Conservation (phyloP, 2,329 filamentous ascomycete genomes). For the Tolypocladium nubicola region DNA sequence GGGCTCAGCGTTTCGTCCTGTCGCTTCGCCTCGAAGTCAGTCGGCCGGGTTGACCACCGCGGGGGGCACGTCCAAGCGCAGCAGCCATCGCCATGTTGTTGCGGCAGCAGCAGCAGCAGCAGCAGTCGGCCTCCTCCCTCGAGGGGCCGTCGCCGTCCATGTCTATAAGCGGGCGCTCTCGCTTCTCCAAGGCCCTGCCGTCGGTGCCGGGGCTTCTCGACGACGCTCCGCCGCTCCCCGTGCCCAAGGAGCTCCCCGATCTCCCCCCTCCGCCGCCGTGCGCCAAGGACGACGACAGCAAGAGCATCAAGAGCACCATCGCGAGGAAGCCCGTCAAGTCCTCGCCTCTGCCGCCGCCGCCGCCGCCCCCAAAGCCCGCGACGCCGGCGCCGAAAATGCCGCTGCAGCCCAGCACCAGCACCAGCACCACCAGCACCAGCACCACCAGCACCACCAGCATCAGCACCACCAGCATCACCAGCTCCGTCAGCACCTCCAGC, state of each 20-base stretch:
- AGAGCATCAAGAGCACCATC: slow-evolving; percentile 4
- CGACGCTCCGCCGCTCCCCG: slow-evolving; percentile 8
- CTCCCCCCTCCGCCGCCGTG: slow-evolving; percentile 12
- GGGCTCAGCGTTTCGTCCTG: not conserved
- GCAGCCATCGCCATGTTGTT: not conserved
- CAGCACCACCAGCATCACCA: not conserved
- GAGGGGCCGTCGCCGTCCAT: slow-evolving; percentile 6
- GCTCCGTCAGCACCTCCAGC: not conserved
- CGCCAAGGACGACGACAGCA: slow-evolving; percentile 9
- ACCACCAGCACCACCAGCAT: not conserved
- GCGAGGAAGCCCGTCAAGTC: slow-evolving; percentile 10
- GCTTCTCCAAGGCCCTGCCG: slow-evolving; percentile 48
- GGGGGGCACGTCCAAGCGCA: not conserved
- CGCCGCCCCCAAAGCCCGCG: not conserved
- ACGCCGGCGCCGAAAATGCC: not conserved
- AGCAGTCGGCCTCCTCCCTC: slow-evolving; percentile 1
- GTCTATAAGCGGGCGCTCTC: slow-evolving; percentile 32
- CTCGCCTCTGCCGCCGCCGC: not conserved
- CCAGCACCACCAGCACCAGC: not conserved
- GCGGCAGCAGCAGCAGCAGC: not conserved
- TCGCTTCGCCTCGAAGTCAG: not conserved
- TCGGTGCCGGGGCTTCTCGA: slow-evolving; percentile 27
- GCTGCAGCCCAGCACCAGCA: not conserved
- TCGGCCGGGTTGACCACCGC: not conserved
- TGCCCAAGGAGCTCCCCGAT: slow-evolving; percentile 12